Percentiles rank a stretch among this genome's conserved stretches.
Evolutionary conservation across 805 yeast genomes (phyloP).

Genomic region (Candida fluviatilis): DNA sequence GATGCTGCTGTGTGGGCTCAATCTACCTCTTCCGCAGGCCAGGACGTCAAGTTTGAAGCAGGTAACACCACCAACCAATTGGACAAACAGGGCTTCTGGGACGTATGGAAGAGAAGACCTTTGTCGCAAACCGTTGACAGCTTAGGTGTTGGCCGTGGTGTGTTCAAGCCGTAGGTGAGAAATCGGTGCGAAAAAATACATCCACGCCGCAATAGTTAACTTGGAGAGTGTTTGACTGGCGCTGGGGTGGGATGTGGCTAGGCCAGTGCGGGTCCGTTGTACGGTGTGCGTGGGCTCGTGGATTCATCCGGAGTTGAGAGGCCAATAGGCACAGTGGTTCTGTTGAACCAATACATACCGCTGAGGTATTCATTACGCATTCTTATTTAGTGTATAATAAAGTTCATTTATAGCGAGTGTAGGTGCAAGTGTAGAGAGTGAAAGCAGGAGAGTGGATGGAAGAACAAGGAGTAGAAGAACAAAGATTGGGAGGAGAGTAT

Average conservation of each 20-base stretch:
- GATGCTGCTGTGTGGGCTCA: conserved; percentile 41
- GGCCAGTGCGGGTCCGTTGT: too few species aligned
- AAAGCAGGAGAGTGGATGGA: too few species aligned
- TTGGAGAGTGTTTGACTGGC: too few species aligned
- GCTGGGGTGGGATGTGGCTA: too few species aligned
- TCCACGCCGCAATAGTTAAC: too few species aligned
- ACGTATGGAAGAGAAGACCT: conserved; percentile 75
- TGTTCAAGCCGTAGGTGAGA: conserved; percentile 32
- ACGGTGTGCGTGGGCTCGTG: too few species aligned
- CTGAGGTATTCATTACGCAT: neutral
- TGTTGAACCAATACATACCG: too few species aligned
- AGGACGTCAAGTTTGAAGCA: conserved; percentile 33
- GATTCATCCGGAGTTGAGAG: too few species aligned
- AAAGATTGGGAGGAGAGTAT: too few species aligned
- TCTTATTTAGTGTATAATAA: neutral
- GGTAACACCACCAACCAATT: conserved; percentile 37
- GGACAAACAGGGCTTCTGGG: conserved; percentile 63
- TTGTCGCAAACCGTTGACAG: conserved; percentile 73
- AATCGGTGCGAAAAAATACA: neutral
- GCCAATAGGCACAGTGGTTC: too few species aligned
- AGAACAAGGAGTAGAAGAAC: too few species aligned
- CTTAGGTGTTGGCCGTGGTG: conserved; percentile 66
- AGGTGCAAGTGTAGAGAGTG: too few species aligned
- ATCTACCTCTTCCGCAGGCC: conserved; percentile 34
- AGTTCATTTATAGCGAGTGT: neutral